These are phyloP conservation scores for Picea abies DNA, from an alignment of 83 land plant genomes.

Conservation along the genomic window DNA sequence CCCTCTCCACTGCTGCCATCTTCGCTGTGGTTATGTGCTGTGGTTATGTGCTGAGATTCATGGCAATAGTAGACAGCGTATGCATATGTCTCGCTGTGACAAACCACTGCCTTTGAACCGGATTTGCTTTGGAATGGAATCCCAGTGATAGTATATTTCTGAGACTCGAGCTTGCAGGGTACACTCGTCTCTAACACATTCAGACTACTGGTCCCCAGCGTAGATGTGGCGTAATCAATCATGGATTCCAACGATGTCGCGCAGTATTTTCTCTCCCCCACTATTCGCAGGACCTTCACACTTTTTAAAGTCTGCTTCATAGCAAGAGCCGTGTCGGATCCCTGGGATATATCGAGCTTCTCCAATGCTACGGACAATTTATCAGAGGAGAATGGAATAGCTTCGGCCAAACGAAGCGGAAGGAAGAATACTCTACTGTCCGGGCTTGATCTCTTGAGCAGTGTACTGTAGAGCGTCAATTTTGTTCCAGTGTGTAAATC, in stretches of 20 bases:
- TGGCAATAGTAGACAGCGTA: conserved; percentile 55
- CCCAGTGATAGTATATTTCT: not conserved
- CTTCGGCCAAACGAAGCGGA: conserved; percentile 30
- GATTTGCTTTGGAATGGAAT: not conserved
- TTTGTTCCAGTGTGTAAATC: no score
- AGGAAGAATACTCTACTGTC: conserved; percentile 6
- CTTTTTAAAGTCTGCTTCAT: conserved; percentile 27
- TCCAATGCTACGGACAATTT: conserved; percentile 27
- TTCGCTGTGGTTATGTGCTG: conserved; percentile 32
- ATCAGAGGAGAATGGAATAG: conserved; percentile 36
- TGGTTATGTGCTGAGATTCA: conserved; percentile 11
- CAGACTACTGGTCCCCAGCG: conserved; percentile 29
- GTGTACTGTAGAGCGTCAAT: no score
- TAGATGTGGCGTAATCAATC: conserved; percentile 40
- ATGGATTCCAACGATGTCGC: conserved; percentile 46
- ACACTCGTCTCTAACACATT: conserved; percentile 24
- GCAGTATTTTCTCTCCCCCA: conserved; percentile 43
- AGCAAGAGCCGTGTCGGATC: not conserved
- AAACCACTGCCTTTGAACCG: not conserved
- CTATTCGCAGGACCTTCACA: conserved; percentile 33
- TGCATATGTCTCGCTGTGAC: conserved; percentile 36
- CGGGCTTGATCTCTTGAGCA: no score
- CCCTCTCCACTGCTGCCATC: conserved; percentile 44
- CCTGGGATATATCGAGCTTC: conserved; percentile 25
- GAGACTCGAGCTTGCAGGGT: not conserved